Base-by-base conservation (phyloP, 2,329 filamentous ascomycete genomes). In the Aspergillus aculeatinus region DNA sequence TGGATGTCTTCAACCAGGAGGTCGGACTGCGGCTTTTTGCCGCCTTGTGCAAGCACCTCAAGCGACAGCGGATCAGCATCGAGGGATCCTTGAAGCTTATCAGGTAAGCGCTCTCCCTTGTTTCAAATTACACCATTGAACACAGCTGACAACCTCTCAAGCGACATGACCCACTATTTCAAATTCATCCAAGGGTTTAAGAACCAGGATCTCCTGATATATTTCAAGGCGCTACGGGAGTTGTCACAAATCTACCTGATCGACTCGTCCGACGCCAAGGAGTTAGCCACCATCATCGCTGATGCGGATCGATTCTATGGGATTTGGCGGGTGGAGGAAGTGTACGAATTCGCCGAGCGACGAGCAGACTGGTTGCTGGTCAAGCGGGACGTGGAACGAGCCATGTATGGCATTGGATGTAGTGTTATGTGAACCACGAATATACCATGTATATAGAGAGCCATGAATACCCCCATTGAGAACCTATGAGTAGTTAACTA, bases 1-100 rank as follows among this genome's bases (percentile, higher is more conserved):
- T 99, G 27, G 95, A 99, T 72, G 95, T 99, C 14, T 99, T 99
- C 82, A 97, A 96, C 75, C 92, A 95, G 77, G 95, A 99, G 79
- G 94, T 99, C 27, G 95, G 95, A 0, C 85, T 97, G 64, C 89
- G 95, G 27, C 84, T 99, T 55, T 99, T 98, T 78, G 88, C 89
- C 21, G 90, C 91, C 19, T 82, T 99, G 54, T 97, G 94, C 83
- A 99, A 99, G 79, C 95, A 99, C 77, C 85, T 99, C 66, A 99
- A 99, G 81, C 89, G 94, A 10, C 95, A 98, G 80, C 89, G 95
- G 58, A 86, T 99, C 76, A 94, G 89, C 73, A 91, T 92, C 27
- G 89, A 92, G 62, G 95, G 95, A 58, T 91, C 95, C 21, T 86
- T 98, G 72, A 93, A 90, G 75, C 85, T 99, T 64, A 98, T 99